These are phyloP conservation scores for Antrodiella citrinella DNA, from an alignment of 768 basidiomycete genomes.

Conservation along the genomic window DNA sequence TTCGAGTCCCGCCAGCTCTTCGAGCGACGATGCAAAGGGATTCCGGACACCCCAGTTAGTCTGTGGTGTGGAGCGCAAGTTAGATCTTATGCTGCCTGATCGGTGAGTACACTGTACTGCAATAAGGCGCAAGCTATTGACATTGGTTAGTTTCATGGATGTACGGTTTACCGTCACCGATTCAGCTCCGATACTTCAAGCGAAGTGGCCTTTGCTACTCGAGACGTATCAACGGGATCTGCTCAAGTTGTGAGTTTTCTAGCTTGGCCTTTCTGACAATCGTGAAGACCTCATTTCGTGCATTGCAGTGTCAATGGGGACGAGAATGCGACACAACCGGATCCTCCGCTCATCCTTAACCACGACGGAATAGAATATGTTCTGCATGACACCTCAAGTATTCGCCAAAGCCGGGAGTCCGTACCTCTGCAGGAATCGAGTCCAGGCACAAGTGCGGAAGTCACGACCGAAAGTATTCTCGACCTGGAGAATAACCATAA, in stretches of 20 bases:
- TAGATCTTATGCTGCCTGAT: slow-evolving; percentile 52
- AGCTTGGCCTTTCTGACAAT: too few species aligned
- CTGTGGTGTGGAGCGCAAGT: slow-evolving; percentile 27
- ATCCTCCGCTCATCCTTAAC: slow-evolving; percentile 36
- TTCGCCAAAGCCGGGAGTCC: slow-evolving; percentile 35
- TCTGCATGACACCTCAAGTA: slow-evolving; percentile 37
- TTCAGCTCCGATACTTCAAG: slow-evolving; percentile 17
- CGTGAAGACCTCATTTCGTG: too few species aligned
- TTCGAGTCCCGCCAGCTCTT: not conserved
- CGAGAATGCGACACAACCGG: slow-evolving; percentile 29
- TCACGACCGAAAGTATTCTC: slow-evolving; percentile 38
- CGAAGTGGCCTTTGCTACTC: not conserved
- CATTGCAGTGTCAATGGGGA: slow-evolving; percentile 6
- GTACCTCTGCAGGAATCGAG: slow-evolving; percentile 6
- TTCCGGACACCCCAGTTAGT: too few species aligned
- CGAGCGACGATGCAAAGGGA: too few species aligned
- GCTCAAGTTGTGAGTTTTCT: slow-evolving; percentile 27
- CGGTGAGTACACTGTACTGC: slow-evolving; percentile 36
- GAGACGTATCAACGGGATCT: slow-evolving; percentile 3
- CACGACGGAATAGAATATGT: slow-evolving; percentile 33
- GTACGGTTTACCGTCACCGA: slow-evolving; percentile 39
- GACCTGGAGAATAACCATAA: slow-evolving; percentile 50
- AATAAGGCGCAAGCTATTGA: too few species aligned
- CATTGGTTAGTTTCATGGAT: slow-evolving; percentile 41
- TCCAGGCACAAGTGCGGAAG: slow-evolving; percentile 7